A percentile compares a stretch with the other conserved stretches of the same genome.
Evolutionary conservation across 768 basidiomycete genomes (phyloP).

Genomic region (Tulasnella sp.): DNA sequence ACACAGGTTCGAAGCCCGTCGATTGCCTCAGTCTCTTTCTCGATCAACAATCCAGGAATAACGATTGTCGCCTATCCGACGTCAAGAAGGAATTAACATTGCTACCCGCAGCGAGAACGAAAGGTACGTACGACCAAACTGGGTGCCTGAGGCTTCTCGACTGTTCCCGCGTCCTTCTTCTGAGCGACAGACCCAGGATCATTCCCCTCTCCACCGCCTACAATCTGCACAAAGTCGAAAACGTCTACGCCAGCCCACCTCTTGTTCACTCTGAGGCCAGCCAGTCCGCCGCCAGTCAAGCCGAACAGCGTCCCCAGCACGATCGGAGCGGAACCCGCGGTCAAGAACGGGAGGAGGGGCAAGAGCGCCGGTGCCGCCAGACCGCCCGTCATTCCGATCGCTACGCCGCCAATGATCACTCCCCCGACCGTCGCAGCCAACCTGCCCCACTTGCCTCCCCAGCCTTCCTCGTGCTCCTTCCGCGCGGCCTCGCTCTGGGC

Average conservation of each 20-base stretch:
- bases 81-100: background rate
- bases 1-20: background rate
- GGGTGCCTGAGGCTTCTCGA: slow-evolving; percentile 1
- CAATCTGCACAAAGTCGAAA: slow-evolving; percentile 30
- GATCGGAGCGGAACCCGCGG: slow-evolving; percentile 26
- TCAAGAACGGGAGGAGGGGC: slow-evolving; percentile 27
- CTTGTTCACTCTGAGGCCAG: slow-evolving; percentile 26
- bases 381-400: slow-evolving; percentile 31
- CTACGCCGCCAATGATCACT: slow-evolving; percentile 27
- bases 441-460: slow-evolving; percentile 28
- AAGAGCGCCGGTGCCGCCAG: slow-evolving; percentile 32
- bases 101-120: background rate
- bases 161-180: slow-evolving; percentile 12
- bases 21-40: slow-evolving; percentile 25
- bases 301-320: slow-evolving; percentile 31
- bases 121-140: slow-evolving; percentile 8
- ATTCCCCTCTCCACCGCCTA: slow-evolving; percentile 21
- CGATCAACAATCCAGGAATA: slow-evolving; percentile 31
- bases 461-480: slow-evolving; percentile 26
- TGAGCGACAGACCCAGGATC: background rate
- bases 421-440: slow-evolving; percentile 28
- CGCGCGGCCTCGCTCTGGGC: slow-evolving; percentile 23
- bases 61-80: slow-evolving; percentile 26
- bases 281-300: slow-evolving; percentile 30
- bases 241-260: slow-evolving; percentile 31